Evolutionary conservation across 441 rosid genomes (phyloP), one percentile per base, ranked within the genome.

Genomic region (Geranium incanum): DNA sequence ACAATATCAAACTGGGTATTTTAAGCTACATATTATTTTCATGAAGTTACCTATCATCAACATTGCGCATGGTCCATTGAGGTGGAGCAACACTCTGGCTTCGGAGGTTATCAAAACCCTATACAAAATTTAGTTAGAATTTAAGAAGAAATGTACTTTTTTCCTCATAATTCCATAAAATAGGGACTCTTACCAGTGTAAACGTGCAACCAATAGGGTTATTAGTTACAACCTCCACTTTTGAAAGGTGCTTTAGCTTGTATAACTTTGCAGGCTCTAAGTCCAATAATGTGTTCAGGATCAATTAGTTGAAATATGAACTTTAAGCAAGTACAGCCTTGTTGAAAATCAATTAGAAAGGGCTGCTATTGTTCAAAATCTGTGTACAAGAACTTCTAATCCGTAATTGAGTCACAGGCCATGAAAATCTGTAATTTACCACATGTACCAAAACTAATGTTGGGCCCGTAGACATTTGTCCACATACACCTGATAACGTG

Each of bases 31-130:
- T 15, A n/a, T 21, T 39, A 52, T 60, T 43, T 66, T 68, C 45
- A 39, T 18, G 36, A 33, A 64, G 37, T 75, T 78, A 95, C 99
- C 99, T 89, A 78, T 95, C 99, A 82, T 95, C 95, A 71, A 85
- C 81, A 68, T 92, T 95, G 71, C 97, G 98, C 99, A 95, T 91
- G 63, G 99, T 95, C 99, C 99, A 95, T 69, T 95, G 99, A 37
- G 98, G 94, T 43, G 98, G 97, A 80, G 96, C 86, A 77, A 95
- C 97, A 78, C 88, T 89, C 83, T 91, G 97, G 86, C 87, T 93
- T 85, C 95, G 87, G 64, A 95, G 98, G 86, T 93, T 95, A 80
- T 93, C 99, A 85, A 95, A 95, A 38, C 99, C 99, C 99, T 95
- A 74, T 6, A 82, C 77, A 38, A 84, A 69, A 68, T 55, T 77